Evolutionary conservation across 2,329 filamentous ascomycete genomes (phyloP).

Genomic region (Lachnellula occidentalis): DNA sequence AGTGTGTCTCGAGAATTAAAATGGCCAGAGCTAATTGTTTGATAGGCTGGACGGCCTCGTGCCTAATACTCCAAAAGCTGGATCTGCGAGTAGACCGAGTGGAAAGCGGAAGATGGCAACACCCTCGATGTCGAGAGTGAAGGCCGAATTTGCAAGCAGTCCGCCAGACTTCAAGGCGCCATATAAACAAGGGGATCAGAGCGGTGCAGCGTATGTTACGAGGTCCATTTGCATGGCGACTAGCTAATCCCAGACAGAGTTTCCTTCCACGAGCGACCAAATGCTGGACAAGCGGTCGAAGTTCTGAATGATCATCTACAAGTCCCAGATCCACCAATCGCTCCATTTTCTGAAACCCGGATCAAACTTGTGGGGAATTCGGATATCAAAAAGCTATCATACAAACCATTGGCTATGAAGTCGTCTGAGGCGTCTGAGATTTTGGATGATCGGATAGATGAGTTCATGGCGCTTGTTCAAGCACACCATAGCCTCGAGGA

Average conservation of each 20-base stretch:
- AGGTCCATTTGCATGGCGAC: background rate
- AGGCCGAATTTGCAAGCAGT: slow-evolving; percentile 39
- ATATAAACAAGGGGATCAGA: slow-evolving; percentile 20
- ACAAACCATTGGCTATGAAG: slow-evolving; percentile 94
- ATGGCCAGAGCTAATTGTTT: slow-evolving; percentile 19
- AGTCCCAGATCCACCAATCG: slow-evolving; percentile 62
- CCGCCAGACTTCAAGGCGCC: slow-evolving; percentile 41
- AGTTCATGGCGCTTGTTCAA: slow-evolving; percentile 70
- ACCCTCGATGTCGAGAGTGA: slow-evolving; percentile 43
- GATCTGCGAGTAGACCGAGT: slow-evolving; percentile 20
- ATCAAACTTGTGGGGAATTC: slow-evolving; percentile 82
- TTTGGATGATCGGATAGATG: slow-evolving; percentile 90
- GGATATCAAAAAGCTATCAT: slow-evolving; percentile 83
- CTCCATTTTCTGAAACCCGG: slow-evolving; percentile 67
- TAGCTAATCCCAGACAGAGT: slow-evolving; percentile 40
- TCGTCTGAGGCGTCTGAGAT: slow-evolving; percentile 87
- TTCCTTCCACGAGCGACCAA: slow-evolving; percentile 69
- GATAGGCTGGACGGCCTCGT: slow-evolving; percentile 60
- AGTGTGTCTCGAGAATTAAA: slow-evolving; percentile 22
- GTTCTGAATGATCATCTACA: slow-evolving; percentile 72
- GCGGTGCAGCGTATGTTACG: slow-evolving; percentile 20
- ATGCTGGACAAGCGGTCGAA: slow-evolving; percentile 77
- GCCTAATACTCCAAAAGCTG: slow-evolving; percentile 50
- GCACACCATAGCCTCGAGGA: slow-evolving; percentile 72
- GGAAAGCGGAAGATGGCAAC: slow-evolving; percentile 38